Evolutionary conservation across 257 asterid species (phyloP), one percentile per base, ranked within the genome.

Genomic region (Petrea volubilis): DNA sequence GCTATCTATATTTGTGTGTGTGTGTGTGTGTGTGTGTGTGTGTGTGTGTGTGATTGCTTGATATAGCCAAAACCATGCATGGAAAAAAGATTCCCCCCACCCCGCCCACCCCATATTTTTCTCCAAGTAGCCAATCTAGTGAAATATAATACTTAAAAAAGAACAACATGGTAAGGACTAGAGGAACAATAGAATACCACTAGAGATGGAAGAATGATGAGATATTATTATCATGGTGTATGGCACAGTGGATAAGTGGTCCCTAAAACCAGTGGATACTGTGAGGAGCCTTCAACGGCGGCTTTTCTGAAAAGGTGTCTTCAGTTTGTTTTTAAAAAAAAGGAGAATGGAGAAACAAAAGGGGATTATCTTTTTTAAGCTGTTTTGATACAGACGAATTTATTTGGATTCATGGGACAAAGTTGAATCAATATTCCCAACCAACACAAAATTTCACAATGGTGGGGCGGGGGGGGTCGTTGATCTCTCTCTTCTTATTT

Each of bases 181-280:
- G 4, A 58, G 46, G 41, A 43, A n/a, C 10, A 23, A 11, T 7
- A 31, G 15, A 56, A 24, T 25, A 29, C 0, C 21, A 8, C 23
- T 41, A 52, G 57, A 70, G 25, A 70, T 47, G 61, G 76, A 46
- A 63, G 44, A 52, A 64, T 70, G 64, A 70, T 70, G 79, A 74
- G 58, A 63, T 29, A 44, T 53, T 40, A 44, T 53, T 40, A 70
- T 76, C 27, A 46, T 64, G 73, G 24, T 56, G 41, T 0, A 51
- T 21, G 63, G 56, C 36, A 38, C 65, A 60, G 36, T 44, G 64
- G 44, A 7, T 52, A n/a, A 58, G 69, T 44, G 77, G 75, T 66
- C 78, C 81, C 59, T 47, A 6, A 11, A 6, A 50, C 28, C 49
- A 18, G n/a, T n/a, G 36, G 38, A 53, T 57, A 58, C 46, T 74